A percentile compares a stretch with the other conserved stretches of the same genome.
phyloP scores from a whole-genome alignment of 148 eudicot species.

The Rheum nobile region DNA sequence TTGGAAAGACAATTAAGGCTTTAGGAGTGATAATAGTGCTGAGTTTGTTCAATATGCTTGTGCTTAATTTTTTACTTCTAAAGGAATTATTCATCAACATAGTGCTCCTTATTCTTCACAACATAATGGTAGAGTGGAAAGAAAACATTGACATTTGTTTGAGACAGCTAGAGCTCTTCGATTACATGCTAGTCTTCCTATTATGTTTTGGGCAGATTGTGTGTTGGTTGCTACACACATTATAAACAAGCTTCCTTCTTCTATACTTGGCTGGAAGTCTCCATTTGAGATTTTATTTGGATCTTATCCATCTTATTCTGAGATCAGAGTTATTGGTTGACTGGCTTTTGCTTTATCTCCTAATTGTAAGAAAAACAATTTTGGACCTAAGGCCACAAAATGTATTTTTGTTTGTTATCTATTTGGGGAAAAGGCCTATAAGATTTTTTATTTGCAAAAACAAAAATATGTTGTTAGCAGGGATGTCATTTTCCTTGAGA shows the following conservation, averaged over 20 bases:
- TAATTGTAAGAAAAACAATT: too few species aligned
- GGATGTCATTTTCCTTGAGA: neutral
- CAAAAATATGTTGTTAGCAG: neutral
- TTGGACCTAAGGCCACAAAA: neutral
- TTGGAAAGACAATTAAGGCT: neutral
- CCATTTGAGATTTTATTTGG: neutral
- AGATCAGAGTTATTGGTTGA: too few species aligned
- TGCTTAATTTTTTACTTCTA: neutral
- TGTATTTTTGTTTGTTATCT: neutral
- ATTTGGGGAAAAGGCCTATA: neutral
- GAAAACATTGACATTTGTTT: conserved; percentile 4
- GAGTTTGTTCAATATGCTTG: neutral
- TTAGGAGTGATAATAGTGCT: conserved; percentile 5
- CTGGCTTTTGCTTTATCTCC: too few species aligned
- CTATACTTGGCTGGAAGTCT: neutral
- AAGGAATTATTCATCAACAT: neutral
- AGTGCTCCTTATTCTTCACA: neutral
- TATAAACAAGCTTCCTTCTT: neutral
- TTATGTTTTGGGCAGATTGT: neutral
- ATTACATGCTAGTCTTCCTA: neutral
- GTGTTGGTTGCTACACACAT: neutral
- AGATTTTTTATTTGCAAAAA: neutral
- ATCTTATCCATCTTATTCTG: neutral
- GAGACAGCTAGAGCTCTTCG: conserved; percentile 3
- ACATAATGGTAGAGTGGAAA: conserved; percentile 6